Evolutionary conservation across 345 rosid species (phyloP), one percentile per base, ranked within the genome.

Genomic region (Gossypium turneri): DNA sequence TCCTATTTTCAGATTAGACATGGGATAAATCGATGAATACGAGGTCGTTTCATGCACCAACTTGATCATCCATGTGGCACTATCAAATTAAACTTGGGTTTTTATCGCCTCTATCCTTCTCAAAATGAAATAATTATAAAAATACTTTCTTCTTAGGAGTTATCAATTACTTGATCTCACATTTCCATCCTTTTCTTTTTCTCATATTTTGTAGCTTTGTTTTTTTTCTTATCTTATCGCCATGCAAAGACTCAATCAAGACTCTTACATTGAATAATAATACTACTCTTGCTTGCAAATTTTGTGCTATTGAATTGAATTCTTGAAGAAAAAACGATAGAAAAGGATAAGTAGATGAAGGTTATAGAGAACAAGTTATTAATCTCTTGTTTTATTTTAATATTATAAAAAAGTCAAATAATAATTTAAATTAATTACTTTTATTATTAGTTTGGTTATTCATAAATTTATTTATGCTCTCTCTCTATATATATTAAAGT

Each of bases 1-100:
- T 65, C 70, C 29, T 52, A 41, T 70, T 19, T 22, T 29, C 25
- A 24, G 79, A 78, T 68, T 73, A 16, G 74, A 73, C 81, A 22
- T 50, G 45, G 43, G 24, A 65, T 63, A 67, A 17, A 15, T 47
- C 7, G 55, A 45, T 24, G 4, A 25, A 55, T 8, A 44, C 53
- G 12, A 67, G 9, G 20, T 3, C 8, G 74, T 47, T 25, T 7
- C 50, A 44, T 9, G 38, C 12, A 17, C 16, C 24, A 64, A 41
- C 19, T 38, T 41, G 13, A 64, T n/a, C 24, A 27, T 55, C 29
- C n/a, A 22, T 22, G 65, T 29, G 64, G 8, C 67, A 19, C 67
- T 43, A 56, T 77, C 80, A 55, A 77, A 20, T 19, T 47, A n/a
- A 56, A 77, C 13, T 25, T 9, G 17, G 19, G 11, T 7, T 52